Evolutionary conservation across 768 basidiomycete genomes (phyloP).

Genomic region (Tylopilus felleus): DNA sequence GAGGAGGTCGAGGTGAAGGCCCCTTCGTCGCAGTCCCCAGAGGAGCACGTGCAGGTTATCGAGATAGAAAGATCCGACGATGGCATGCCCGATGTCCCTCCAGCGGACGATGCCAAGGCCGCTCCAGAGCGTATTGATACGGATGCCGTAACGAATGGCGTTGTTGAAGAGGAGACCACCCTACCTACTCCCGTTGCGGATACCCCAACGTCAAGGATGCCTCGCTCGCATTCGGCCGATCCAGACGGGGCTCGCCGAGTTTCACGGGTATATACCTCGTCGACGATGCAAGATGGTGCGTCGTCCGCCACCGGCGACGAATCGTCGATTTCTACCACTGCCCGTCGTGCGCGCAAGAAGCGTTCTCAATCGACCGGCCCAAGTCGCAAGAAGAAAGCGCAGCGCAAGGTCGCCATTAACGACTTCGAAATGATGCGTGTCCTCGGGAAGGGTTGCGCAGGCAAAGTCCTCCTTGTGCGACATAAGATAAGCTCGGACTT

Average conservation of each 20-base stretch:
- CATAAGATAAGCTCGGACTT: constrained; percentile 69
- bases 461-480: constrained; percentile 90
- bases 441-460: constrained; percentile 95
- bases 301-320: constrained; percentile 68
- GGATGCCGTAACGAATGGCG: constrained; percentile 20
- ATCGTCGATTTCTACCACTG: constrained; percentile 63
- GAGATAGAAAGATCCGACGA: constrained; percentile 25
- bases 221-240: constrained; percentile 80
- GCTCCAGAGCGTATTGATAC: constrained; percentile 19
- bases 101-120: constrained; percentile 7
- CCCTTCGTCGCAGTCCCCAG: constrained; percentile 2
- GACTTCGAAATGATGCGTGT: constrained; percentile 99
- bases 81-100: constrained; percentile 12
- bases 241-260: constrained; percentile 60
- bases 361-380: constrained; percentile 49
- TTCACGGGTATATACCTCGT: constrained; percentile 57
- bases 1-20: constrained; percentile 19
- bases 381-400: constrained; percentile 47
- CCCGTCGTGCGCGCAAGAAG: constrained; percentile 49
- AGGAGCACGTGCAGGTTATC: constrained; percentile 13
- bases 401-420: constrained; percentile 74
- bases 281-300: constrained; percentile 46
- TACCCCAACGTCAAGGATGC: constrained; percentile 45
- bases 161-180: constrained; percentile 27
- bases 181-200: constrained; percentile 40